Percentiles rank a stretch among this genome's conserved stretches.
Conservation (phyloP, 1,284 basidiomycete genomes). For the Cutaneotrichosporon daszewskae region DNA sequence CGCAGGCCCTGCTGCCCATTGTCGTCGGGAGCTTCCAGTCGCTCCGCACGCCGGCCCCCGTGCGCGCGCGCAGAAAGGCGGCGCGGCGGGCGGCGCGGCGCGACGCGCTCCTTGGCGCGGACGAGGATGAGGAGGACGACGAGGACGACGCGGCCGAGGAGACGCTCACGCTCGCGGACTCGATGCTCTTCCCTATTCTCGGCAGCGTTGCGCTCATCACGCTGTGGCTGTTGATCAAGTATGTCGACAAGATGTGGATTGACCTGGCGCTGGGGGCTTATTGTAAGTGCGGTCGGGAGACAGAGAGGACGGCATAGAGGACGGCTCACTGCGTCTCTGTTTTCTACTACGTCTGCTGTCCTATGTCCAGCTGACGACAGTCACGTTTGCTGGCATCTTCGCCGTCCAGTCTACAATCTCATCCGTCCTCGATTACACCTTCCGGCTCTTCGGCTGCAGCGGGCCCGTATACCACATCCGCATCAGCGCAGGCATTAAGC, state of each 20-base stretch:
- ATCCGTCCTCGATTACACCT: conserved; percentile 23
- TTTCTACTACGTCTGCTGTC: conserved; percentile 29
- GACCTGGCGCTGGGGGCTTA: conserved; percentile 57
- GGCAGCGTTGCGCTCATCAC: conserved; percentile 39
- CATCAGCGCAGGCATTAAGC: conserved; percentile 37
- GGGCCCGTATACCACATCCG: conserved; percentile 39
- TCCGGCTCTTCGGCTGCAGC: conserved; percentile 19
- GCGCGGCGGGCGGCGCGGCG: conserved; percentile 7
- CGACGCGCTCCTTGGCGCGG: conserved; percentile 16
- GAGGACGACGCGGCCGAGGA: conserved; percentile 39
- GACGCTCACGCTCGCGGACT: conserved; percentile 39
- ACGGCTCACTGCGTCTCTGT: no score
- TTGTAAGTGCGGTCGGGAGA: no score
- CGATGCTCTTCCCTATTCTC: conserved; percentile 41
- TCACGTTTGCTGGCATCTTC: conserved; percentile 40
- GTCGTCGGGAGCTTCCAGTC: conserved; percentile 45
- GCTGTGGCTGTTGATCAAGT: conserved; percentile 50
- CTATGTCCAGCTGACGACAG: conserved; percentile 64
- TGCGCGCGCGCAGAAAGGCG: conserved; percentile 3
- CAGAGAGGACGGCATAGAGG: no score
- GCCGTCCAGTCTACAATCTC: conserved; percentile 43
- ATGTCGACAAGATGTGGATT: conserved; percentile 74
- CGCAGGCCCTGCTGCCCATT: conserved; percentile 44
- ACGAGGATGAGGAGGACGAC: conserved; percentile 34
- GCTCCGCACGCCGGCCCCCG: conserved; percentile 24